Evolutionary conservation across 768 basidiomycete genomes (phyloP).

Genomic region (Mycena indigotica): DNA sequence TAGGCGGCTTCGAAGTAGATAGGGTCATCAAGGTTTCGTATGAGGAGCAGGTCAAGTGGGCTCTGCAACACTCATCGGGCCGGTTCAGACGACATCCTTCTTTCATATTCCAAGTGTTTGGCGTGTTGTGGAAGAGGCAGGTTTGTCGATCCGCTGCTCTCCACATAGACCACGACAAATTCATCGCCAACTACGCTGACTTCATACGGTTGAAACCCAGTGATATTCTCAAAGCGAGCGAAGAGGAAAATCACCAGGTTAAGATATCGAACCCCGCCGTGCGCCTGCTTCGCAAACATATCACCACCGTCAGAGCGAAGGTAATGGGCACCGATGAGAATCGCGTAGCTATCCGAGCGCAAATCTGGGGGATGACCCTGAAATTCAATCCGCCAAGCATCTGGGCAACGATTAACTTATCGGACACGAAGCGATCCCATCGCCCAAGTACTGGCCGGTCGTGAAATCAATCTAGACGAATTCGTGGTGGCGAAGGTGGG

Average conservation of each 20-base stretch:
- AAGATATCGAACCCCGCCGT: constrained; percentile 32
- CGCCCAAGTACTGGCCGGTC: constrained; percentile 39
- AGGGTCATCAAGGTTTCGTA: constrained; percentile 25
- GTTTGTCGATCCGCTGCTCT: constrained; percentile 28
- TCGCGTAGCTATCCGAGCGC: constrained; percentile 22
- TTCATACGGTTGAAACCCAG: constrained; percentile 29
- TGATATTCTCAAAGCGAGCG: constrained; percentile 32
- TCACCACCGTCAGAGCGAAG: constrained; percentile 24
- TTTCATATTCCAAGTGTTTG: constrained; percentile 34
- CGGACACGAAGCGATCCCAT: constrained; percentile 45
- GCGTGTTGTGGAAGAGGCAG: constrained; percentile 31
- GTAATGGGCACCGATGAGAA: constrained; percentile 38
- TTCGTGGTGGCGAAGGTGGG: constrained; percentile 28
- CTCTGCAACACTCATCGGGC: constrained; percentile 29
- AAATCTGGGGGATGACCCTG: constrained; percentile 40
- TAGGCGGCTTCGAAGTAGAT: constrained; percentile 34
- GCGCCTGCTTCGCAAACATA: constrained; percentile 24
- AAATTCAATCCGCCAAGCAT: constrained; percentile 32
- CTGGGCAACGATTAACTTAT: constrained; percentile 44
- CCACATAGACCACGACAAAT: constrained; percentile 33
- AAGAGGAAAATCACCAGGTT: constrained; percentile 31
- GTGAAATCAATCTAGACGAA: constrained; percentile 39
- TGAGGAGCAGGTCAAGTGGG: constrained; percentile 32
- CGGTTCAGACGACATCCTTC: constrained; percentile 30
- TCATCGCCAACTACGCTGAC: constrained; percentile 19